Evolutionary conservation across 169 alveolate species (phyloP), one percentile per base, ranked within the genome.

Genomic region (Cryptosporidium andersoni): DNA sequence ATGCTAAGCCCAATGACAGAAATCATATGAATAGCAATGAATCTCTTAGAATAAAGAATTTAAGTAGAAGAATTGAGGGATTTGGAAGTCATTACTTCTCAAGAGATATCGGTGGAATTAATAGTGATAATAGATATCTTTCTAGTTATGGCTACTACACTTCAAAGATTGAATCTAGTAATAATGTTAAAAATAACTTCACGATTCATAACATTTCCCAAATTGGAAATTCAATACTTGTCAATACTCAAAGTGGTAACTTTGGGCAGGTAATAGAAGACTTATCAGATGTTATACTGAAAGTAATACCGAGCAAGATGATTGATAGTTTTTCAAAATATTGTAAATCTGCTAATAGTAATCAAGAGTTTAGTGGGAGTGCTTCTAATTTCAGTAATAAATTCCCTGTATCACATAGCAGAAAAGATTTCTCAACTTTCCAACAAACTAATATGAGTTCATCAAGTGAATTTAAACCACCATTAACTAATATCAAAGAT

Each of bases 21-120:
- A 37, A 11, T 11, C 14, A 40, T 6, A 40, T 8, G 11, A 62
- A 40, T 62, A 37, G 40, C 39, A 47, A 12, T n/a, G 55, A 25
- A 16, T 5, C 3, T 2, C 1, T 25, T 60, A 39, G 45, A 16
- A 39, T 36, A n/a, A 51, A 37, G 37, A 66, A 60, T 40, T 74
- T 58, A 45, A 58, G 34, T 34, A 48, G 60, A 8, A 74, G 85
- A 43, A 74, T 74, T n/a, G 74, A 74, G 25, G 85, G 85, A 42
- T 74, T 74, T 62, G 85, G 85, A n/a, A 74, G 55, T 14, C 85
- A 66, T 16, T 43, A 55, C 74, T 74, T 74, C 45, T 25, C 25
- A 25, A 25, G 25, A 25, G 25, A 25, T 25, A 25, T 25, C 25
- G 25, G 25, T 25, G 25, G 25, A 25, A 25, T 25, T 25, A 25